Conservation (phyloP, 345 rosid species). For the Fremontodendron californicum region DNA sequence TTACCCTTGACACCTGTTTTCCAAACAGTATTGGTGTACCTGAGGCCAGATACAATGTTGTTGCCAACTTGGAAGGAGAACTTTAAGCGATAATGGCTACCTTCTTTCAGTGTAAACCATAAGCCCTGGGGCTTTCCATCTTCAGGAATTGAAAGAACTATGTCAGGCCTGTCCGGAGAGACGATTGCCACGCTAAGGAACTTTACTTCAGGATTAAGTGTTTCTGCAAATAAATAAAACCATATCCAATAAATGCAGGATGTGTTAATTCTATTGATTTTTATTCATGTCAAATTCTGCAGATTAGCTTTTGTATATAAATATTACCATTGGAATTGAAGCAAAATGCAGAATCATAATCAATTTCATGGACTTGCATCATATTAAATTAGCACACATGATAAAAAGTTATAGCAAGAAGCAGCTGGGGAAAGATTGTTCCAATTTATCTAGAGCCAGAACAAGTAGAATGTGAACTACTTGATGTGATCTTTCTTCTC, state of each 20-base stretch:
- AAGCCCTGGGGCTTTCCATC: conserved; percentile 53
- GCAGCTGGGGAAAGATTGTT: too few relatives aligned
- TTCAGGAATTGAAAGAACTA: conserved; percentile 55
- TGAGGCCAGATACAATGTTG: conserved; percentile 84
- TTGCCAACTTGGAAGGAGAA: conserved; percentile 63
- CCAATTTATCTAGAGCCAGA: too few relatives aligned
- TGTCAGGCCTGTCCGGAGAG: conserved; percentile 58
- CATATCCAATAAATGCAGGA: too few relatives aligned
- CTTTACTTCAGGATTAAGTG: conserved; percentile 72
- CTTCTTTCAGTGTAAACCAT: conserved; percentile 82
- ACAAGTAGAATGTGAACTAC: too few relatives aligned
- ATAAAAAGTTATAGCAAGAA: too few relatives aligned
- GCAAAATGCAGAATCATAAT: too few relatives aligned
- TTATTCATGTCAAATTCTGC: too few relatives aligned
- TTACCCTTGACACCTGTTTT: conserved; percentile 70
- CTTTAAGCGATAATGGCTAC: conserved; percentile 55
- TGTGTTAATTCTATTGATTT: not conserved
- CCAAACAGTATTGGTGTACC: conserved; percentile 73
- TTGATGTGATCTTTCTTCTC: too few relatives aligned
- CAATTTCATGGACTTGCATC: too few relatives aligned
- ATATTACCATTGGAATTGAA: too few relatives aligned
- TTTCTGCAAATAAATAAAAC: conserved; percentile 44
- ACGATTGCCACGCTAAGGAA: conserved; percentile 54
- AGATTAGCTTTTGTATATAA: too few relatives aligned
- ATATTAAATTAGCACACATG: too few relatives aligned